Evolutionary conservation across 805 yeast species (phyloP), one percentile per base, ranked within the genome.

Genomic region (Nakazawaea holstii): DNA sequence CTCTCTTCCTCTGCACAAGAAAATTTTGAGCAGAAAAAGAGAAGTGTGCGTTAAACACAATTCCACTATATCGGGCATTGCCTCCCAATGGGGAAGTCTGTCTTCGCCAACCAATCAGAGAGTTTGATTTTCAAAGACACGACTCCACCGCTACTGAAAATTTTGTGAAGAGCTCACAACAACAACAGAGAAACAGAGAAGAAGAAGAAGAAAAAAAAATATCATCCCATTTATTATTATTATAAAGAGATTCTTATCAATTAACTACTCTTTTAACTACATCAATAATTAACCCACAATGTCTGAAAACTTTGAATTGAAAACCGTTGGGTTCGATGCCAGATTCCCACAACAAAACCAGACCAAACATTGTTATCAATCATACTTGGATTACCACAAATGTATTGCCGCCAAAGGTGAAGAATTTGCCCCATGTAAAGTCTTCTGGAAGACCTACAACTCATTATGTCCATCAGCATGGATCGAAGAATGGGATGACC

Each of bases 311-410:
- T 43, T 49, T 42, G 76, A 77, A 58, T 66, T 79, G 57, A 77
- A 72, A 59, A 82, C 85, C 49, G 83, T 80, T 63, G 86, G 85
- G 52, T 86, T 86, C 74, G 95, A 87, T 70, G 85, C 95, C 63
- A 84, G 97, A 71, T 91, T 91, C 82, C 98, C 99, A 58, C 82
- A 89, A 77, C 91, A 83, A 71, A 92, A 92, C 82, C 99, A 92
- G 74, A 88, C 97, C 62, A 90, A 86, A 76, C 97, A 92, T 79
- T 94, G 98, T 79, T 95, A 92, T 83, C 97, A 92, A 76, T 79
- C 92, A 59, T 94, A 92, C 76, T 89, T 94, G 63, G 99, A 94
- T 73, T 94, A 92, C 82, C 94, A 87, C 84, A 91, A 90, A 72
- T 94, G 99, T 77, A 81, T 94, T 67, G 86, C 83, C 63, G 89